Evolutionary conservation across 2,329 filamentous ascomycete genomes (phyloP), one percentile per base, ranked within the genome.

Genomic region (Cryphonectria parasitica): DNA sequence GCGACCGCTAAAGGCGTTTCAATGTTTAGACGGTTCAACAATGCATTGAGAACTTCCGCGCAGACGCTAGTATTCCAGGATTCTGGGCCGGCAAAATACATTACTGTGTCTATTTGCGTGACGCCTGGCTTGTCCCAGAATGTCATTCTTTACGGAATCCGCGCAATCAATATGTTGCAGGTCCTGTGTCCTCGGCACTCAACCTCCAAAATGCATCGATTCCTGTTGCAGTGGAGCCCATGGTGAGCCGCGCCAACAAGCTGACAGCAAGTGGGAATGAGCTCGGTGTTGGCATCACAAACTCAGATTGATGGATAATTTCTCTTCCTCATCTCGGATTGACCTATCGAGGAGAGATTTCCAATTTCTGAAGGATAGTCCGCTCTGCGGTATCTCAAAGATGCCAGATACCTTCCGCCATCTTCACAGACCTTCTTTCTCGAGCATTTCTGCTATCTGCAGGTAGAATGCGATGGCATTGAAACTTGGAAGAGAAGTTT

Each of bases 391-490:
- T 17, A 36, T 22, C 15, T 7, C 7, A 61, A 61, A n/a, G 13
- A 61, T 36, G 31, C 58, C 25, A 34, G 25, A 17, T n/a, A 39
- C 34, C 31, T 19, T 39, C 11, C 58, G 11, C 58, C 34, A 92
- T 13, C 43, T 41, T 74, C 75, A 83, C 22, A 82, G 74, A 25
- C 88, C 89, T 76, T 93, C 90, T 75, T 90, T 91, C 2, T 91
- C 89, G 65, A 93, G 81, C 90, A 92, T 93, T 76, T 92, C 87
- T 15, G 86, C 86, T 75, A 91, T 88, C 71, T 86, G 88, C 2
- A 91, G 83, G 75, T 91, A 91, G 75, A 91, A 90, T 0, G 89
- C 89, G 70, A 91, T 85, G 2, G 89, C 89, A 76, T 91, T 91
- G 75, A 91, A 91, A 22, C 86, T 89, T 67, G 2, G 6, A 6